phyloP scores from a whole-genome alignment of 768 basidiomycete species.

The Trametes maxima region DNA sequence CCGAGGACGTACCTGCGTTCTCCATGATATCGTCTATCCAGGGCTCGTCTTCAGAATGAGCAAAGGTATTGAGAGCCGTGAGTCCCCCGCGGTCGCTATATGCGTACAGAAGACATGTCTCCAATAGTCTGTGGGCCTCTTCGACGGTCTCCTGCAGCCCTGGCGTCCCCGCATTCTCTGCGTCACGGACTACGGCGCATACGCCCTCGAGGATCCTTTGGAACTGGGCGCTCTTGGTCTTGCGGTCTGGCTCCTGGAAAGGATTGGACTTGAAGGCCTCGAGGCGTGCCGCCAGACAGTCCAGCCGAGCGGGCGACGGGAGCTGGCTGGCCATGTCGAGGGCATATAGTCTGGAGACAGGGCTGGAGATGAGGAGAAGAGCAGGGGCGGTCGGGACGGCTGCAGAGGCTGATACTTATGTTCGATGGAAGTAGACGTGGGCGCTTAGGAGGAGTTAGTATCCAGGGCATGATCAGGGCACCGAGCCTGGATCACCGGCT shows the following conservation, averaged over 20 bases:
- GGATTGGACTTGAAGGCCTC: constrained; percentile 3
- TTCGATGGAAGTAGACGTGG: constrained; percentile 11
- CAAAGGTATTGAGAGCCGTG: constrained; percentile 12
- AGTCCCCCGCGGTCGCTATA: constrained; percentile 18
- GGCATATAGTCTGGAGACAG: not conserved
- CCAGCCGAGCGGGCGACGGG: constrained; percentile 1
- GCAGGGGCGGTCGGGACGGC: not conserved
- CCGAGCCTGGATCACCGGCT: not conserved
- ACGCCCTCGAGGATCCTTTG: constrained; percentile 10
- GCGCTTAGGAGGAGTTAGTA: constrained; percentile 11
- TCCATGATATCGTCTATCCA: constrained; percentile 20
- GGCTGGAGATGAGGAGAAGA: not conserved
- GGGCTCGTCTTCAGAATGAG: constrained; percentile 21
- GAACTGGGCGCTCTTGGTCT: constrained; percentile 5
- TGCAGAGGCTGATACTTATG: constrained; percentile 2
- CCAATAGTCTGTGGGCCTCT: constrained; percentile 16
- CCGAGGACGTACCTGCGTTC: constrained; percentile 8
- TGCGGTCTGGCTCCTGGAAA: constrained; percentile 12
- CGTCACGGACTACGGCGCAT: constrained; percentile 20
- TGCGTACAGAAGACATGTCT: constrained; percentile 17
- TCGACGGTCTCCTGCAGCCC: constrained; percentile 7
- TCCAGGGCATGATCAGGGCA: constrained; percentile 10
- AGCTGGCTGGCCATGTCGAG: constrained; percentile 1
- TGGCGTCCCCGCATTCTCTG: not conserved
- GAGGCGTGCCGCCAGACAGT: constrained; percentile 9